A percentile compares a stretch with the other conserved stretches of the same genome.
Evolutionary conservation across 345 rosid genomes (phyloP).

Genomic region (Brassica juncea): DNA sequence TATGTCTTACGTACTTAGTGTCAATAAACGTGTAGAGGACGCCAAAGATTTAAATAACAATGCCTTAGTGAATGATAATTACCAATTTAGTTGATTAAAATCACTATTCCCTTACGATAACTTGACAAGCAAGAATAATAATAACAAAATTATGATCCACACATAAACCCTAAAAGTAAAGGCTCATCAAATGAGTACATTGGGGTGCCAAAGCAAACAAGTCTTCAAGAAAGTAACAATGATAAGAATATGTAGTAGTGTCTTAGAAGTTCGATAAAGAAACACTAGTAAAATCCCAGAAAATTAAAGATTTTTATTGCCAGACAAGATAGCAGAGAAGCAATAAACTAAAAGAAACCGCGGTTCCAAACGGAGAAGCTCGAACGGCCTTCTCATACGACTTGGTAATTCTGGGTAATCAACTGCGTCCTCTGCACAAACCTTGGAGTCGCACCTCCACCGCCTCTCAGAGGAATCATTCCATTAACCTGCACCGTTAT

Average conservation of each 20-base stretch:
- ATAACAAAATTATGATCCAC: too few relatives aligned
- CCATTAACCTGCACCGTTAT: slow-evolving; percentile 59
- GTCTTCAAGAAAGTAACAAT: neutral
- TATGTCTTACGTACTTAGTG: neutral
- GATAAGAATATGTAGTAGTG: slow-evolving; percentile 7
- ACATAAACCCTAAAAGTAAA: too few relatives aligned
- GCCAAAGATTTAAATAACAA: too few relatives aligned
- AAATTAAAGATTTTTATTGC: neutral
- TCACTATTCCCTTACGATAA: neutral
- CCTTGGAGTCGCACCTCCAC: slow-evolving; percentile 64
- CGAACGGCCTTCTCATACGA: slow-evolving; percentile 46
- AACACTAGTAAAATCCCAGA: slow-evolving; percentile 25
- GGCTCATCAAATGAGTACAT: too few relatives aligned
- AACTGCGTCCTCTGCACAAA: slow-evolving; percentile 79
- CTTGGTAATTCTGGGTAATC: slow-evolving; percentile 82
- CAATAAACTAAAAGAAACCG: neutral
- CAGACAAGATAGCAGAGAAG: neutral
- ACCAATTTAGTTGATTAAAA: neutral
- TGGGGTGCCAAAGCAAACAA: neutral
- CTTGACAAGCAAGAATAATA: too few relatives aligned
- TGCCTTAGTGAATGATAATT: neutral
- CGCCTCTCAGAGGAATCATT: slow-evolving; percentile 67
- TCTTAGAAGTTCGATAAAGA: slow-evolving; percentile 3
- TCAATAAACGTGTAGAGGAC: neutral
- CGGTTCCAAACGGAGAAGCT: neutral